A percentile compares a stretch with the other conserved stretches of the same genome.
Conservation (phyloP, 2,329 filamentous ascomycete species). For the Botryotinia globosa region DNA sequence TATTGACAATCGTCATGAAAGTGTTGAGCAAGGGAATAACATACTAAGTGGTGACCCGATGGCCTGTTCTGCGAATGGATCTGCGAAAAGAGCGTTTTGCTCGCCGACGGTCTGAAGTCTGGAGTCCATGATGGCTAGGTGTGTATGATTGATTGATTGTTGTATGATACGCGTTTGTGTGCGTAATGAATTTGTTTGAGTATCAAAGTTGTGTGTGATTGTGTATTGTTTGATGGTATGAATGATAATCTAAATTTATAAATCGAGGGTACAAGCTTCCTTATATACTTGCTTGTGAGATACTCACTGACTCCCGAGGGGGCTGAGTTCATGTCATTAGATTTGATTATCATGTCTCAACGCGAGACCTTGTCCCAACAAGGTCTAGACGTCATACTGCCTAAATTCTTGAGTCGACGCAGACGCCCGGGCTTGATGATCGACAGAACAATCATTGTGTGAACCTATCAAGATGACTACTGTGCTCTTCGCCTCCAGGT, state of each 20-base stretch:
- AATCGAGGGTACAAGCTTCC: background rate
- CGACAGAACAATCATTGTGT: background rate
- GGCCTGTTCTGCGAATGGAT: background rate
- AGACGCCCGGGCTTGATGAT: conserved; percentile 1
- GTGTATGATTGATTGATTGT: conserved; percentile 2
- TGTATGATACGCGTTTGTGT: background rate
- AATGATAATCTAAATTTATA: background rate
- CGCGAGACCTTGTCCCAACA: background rate
- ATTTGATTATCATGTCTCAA: background rate
- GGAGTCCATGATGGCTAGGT: background rate
- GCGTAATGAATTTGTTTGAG: background rate
- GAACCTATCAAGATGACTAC: background rate
- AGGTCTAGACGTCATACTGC: conserved; percentile 12
- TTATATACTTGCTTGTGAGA: conserved; percentile 2
- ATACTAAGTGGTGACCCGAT: conserved; percentile 4
- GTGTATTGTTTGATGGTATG: background rate
- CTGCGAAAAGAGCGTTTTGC: background rate
- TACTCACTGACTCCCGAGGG: background rate
- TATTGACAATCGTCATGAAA: background rate
- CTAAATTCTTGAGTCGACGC: background rate
- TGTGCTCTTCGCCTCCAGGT: no score
- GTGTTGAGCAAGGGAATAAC: background rate
- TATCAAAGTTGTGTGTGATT: background rate
- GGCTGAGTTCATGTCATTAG: background rate
- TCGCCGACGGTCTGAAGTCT: background rate